phyloP scores from a whole-genome alignment of 169 alveolate genomes.

The Plasmodium billcollinsi region DNA sequence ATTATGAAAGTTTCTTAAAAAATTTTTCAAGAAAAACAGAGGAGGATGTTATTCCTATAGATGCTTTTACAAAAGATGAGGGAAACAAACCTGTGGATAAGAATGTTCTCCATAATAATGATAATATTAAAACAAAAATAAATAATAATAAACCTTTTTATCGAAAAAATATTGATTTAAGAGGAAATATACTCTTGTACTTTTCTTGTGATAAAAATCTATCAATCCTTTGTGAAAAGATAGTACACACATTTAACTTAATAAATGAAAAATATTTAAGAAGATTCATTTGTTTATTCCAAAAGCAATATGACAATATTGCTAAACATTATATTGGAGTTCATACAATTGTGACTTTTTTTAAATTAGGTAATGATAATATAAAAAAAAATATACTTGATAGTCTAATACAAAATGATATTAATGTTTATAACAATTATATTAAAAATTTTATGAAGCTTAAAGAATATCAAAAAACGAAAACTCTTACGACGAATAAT shows the following conservation, averaged over 20 bases:
- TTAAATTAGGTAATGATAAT: constrained; percentile 42
- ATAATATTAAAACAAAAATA: not conserved
- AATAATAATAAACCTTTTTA: constrained; percentile 5
- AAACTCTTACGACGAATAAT: constrained; percentile 21
- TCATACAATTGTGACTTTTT: constrained; percentile 50
- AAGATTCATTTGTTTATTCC: constrained; percentile 37
- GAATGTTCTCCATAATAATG: not conserved
- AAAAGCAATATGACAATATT: constrained; percentile 42
- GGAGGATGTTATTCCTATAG: not conserved
- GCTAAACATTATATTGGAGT: constrained; percentile 62
- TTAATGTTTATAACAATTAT: constrained; percentile 37
- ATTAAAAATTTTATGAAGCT: constrained; percentile 59
- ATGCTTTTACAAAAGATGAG: not conserved
- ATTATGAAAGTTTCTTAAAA: constrained; percentile 12
- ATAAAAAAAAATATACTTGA: constrained; percentile 58
- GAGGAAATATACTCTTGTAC: constrained; percentile 59
- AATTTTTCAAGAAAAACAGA: constrained; percentile 12
- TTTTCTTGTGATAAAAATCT: constrained; percentile 56
- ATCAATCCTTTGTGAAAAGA: constrained; percentile 73
- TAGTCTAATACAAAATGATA: constrained; percentile 35
- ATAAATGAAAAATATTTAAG: constrained; percentile 60
- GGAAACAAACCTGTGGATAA: not conserved
- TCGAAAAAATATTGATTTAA: constrained; percentile 34
- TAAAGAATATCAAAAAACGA: constrained; percentile 59
- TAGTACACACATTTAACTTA: constrained; percentile 46